These are phyloP conservation scores for Russula vinacea DNA, from an alignment of 768 basidiomycete genomes.

Conservation along the genomic window DNA sequence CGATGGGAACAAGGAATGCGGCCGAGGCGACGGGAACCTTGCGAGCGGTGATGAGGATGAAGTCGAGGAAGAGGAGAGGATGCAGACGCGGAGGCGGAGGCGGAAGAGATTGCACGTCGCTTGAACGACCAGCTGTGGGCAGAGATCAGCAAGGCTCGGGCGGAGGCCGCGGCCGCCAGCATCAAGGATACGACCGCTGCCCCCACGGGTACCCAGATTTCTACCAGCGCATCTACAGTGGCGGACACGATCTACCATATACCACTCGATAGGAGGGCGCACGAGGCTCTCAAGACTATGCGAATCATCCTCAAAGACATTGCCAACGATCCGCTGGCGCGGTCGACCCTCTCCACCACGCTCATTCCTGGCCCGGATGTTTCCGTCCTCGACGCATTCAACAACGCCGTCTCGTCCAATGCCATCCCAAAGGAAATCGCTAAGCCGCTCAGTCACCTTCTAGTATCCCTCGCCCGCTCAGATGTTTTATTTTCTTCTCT, in stretches of 20 bases:
- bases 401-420: constrained; percentile 46
- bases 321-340: constrained; percentile 55
- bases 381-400: constrained; percentile 57
- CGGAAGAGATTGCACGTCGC: constrained; percentile 68
- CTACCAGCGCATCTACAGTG: constrained; percentile 19
- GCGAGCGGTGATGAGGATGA: constrained; percentile 41
- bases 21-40: constrained; percentile 1
- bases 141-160: constrained; percentile 64
- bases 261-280: constrained; percentile 42
- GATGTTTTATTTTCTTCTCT: constrained; percentile 62
- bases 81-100: constrained; percentile 60
- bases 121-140: constrained; percentile 78
- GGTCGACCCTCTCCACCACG: constrained; percentile 50
- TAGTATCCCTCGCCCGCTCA: constrained; percentile 66
- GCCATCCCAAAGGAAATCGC: constrained; percentile 53
- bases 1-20: background rate
- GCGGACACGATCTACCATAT: background rate
- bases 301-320: constrained; percentile 57
- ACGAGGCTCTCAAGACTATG: constrained; percentile 63
- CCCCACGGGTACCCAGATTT: constrained; percentile 17
- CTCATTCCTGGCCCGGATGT: constrained; percentile 48
- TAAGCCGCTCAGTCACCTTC: constrained; percentile 53
- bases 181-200: constrained; percentile 21
- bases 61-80: constrained; percentile 52
- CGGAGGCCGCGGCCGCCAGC: constrained; percentile 38